Evolutionary conservation across 306 rosid genomes (phyloP).

Genomic region (Citrullus mucosospermus): DNA sequence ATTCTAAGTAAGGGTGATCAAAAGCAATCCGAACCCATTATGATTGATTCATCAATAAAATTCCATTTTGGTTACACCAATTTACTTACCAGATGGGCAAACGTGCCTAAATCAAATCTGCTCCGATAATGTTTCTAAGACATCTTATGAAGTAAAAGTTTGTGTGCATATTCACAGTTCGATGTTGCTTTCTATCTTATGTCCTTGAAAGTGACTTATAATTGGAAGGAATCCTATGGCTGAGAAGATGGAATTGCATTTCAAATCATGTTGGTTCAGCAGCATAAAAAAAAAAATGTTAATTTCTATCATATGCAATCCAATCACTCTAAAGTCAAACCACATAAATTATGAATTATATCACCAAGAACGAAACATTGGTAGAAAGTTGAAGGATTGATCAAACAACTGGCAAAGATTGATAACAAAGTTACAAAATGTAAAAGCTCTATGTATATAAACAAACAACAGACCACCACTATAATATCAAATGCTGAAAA

Average conservation of each 20-base stretch:
- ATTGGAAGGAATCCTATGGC: background rate
- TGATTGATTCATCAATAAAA: too few species aligned
- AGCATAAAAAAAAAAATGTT: background rate
- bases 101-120: too few species aligned
- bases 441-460: constrained; percentile 20
- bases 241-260: background rate
- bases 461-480: constrained; percentile 13
- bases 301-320: background rate
- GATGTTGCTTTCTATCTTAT: background rate
- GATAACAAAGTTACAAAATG: constrained; percentile 5
- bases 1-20: too few species aligned
- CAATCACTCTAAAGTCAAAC: background rate
- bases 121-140: too few species aligned
- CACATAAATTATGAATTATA: background rate
- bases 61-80: too few species aligned
- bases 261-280: background rate
- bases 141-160: too few species aligned
- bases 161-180: too few species aligned
- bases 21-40: too few species aligned
- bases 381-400: background rate
- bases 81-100: too few species aligned
- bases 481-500: constrained; percentile 13
- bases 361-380: background rate
- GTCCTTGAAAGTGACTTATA: background rate
- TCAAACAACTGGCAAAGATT: background rate